Conservation (phyloP, 257 asterid species). For the Knoxia roxburghii region DNA sequence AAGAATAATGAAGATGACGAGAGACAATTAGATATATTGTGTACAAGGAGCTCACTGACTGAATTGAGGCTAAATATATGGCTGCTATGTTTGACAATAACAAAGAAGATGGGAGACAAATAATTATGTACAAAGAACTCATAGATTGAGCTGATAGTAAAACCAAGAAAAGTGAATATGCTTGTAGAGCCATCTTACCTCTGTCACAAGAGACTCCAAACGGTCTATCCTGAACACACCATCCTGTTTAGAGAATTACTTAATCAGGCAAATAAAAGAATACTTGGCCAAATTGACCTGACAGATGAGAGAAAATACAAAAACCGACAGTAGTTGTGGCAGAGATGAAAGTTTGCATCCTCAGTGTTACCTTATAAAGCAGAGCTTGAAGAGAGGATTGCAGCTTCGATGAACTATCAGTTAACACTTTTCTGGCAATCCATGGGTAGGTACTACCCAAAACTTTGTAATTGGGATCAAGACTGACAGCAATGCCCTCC, state of each 20-base stretch:
- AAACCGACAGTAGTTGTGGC: background rate
- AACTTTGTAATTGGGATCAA: slow-evolving; percentile 79
- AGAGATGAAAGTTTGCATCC: slow-evolving; percentile 4
- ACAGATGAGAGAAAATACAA: background rate
- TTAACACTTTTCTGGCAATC: slow-evolving; percentile 93
- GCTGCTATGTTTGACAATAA: background rate
- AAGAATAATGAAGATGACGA: no score
- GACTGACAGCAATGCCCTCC: slow-evolving; percentile 89
- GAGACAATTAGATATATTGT: no score
- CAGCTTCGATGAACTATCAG: slow-evolving; percentile 80
- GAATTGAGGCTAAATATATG: background rate
- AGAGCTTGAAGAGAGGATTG: slow-evolving; percentile 67
- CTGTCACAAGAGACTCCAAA: slow-evolving; percentile 81
- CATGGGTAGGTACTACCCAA: slow-evolving; percentile 97
- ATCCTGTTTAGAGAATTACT: slow-evolving; percentile 44
- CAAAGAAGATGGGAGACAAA: background rate
- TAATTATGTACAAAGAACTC: background rate
- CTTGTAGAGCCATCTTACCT: slow-evolving; percentile 46
- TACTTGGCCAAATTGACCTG: background rate
- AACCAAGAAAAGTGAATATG: slow-evolving; percentile 4
- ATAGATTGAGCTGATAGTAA: background rate
- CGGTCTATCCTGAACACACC: slow-evolving; percentile 93
- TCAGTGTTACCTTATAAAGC: slow-evolving; percentile 65
- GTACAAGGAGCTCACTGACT: background rate
- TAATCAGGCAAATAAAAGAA: slow-evolving; percentile 28